A percentile compares a stretch with the other conserved stretches of the same genome.
Evolutionary conservation across 1,284 basidiomycete genomes (phyloP).

Genomic region (Amylostereum chailletii): DNA sequence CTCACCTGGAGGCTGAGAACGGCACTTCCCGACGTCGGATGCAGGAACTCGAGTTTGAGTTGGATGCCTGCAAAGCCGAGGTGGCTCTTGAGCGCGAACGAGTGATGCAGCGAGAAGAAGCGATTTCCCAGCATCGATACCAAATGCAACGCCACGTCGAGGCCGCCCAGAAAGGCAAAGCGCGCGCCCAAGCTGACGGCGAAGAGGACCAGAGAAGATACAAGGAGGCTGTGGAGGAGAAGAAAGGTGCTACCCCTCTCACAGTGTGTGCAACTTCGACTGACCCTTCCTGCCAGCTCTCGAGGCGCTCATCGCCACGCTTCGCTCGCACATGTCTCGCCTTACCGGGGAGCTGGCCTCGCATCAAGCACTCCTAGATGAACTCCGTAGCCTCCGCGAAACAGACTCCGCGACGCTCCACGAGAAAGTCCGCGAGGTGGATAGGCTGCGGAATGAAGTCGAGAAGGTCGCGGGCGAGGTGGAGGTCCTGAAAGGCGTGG

Average conservation of each 20-base stretch:
- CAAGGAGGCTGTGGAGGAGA: conserved; percentile 71
- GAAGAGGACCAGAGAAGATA: conserved; percentile 42
- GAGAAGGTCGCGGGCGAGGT: conserved; percentile 76
- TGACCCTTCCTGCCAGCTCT: conserved; percentile 39
- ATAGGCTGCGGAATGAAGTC: conserved; percentile 54
- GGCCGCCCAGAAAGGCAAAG: conserved; percentile 25
- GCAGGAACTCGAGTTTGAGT: conserved; percentile 73
- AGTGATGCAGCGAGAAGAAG: conserved; percentile 45
- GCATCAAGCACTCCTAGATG: conserved; percentile 56
- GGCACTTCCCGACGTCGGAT: conserved; percentile 69
- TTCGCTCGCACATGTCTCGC: conserved; percentile 66
- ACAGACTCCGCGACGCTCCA: conserved; percentile 51
- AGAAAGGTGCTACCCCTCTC: conserved; percentile 55
- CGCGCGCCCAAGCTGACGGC: conserved; percentile 30
- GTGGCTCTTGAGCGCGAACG: conserved; percentile 58
- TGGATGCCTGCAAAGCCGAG: conserved; percentile 69
- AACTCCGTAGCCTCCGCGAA: conserved; percentile 57
- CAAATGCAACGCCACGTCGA: conserved; percentile 12
- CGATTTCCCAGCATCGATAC: conserved; percentile 13
- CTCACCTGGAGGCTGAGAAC: conserved; percentile 73
- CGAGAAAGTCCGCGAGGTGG: conserved; percentile 56
- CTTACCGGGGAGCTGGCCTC: conserved; percentile 71
- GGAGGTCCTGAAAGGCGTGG: conserved; percentile 71
- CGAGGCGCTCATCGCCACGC: conserved; percentile 64
- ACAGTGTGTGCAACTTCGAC: not conserved